A percentile compares a stretch with the other conserved stretches of the same genome.
Conservation (phyloP, 164 flowering plant genomes). For the Liriodendron chinense region DNA sequence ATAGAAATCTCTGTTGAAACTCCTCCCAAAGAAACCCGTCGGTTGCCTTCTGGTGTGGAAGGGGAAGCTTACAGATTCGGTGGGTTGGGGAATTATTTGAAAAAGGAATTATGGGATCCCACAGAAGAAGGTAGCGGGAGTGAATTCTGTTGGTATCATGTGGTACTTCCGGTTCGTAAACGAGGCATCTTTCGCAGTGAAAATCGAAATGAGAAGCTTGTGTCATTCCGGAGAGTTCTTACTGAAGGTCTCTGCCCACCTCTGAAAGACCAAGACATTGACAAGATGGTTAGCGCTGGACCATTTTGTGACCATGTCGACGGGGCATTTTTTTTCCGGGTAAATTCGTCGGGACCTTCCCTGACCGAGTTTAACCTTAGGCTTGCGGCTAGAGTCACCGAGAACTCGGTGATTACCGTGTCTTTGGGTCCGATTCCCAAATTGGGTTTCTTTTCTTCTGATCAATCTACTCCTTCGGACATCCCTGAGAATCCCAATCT, state of each 20-base stretch:
- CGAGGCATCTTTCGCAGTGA: too few species aligned
- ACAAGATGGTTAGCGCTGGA: slow-evolving; percentile 85
- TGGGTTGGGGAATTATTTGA: slow-evolving; percentile 68
- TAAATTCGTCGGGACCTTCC: slow-evolving; percentile 92
- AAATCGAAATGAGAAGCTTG: slow-evolving; percentile 66
- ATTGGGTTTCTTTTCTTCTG: slow-evolving; percentile 74
- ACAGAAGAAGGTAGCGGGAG: slow-evolving; percentile 53
- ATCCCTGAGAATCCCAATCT: slow-evolving; percentile 66
- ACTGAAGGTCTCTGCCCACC: slow-evolving; percentile 94
- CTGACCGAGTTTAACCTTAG: slow-evolving; percentile 73
- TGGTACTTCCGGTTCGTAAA: slow-evolving; percentile 95
- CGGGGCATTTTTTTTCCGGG: slow-evolving; percentile 92
- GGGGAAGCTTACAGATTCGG: slow-evolving; percentile 83
- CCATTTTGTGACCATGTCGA: slow-evolving; percentile 96
- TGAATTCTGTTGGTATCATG: slow-evolving; percentile 98
- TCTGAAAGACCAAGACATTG: slow-evolving; percentile 92
- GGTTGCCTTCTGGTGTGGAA: slow-evolving; percentile 63
- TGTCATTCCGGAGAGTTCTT: slow-evolving; percentile 78
- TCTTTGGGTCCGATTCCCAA: slow-evolving; percentile 92
- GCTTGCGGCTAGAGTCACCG: slow-evolving; percentile 85
- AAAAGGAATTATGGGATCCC: slow-evolving; percentile 90
- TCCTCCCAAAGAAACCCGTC: slow-evolving; percentile 27
- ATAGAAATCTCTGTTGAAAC: slow-evolving; percentile 20
- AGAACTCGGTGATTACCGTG: slow-evolving; percentile 86
- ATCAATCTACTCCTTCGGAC: slow-evolving; percentile 81